Evolutionary conservation across 2,329 filamentous ascomycete genomes (phyloP).

Genomic region (Chalara sp.): DNA sequence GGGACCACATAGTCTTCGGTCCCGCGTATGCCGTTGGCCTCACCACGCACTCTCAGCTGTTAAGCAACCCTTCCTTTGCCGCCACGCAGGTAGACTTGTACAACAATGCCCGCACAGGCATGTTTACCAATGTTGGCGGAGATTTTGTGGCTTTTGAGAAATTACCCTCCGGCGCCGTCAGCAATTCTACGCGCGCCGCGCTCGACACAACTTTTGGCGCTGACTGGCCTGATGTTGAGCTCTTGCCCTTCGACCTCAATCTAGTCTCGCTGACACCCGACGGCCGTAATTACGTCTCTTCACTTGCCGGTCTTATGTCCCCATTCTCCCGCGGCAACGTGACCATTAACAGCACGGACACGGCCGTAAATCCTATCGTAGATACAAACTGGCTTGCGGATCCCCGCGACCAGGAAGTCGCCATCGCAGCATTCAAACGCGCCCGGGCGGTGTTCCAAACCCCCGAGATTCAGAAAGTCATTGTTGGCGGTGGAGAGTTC

Average conservation of each 20-base stretch:
- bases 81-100: too few species aligned
- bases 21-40: slow-evolving; percentile 4
- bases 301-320: slow-evolving; percentile 10
- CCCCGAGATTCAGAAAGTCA: neutral
- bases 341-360: slow-evolving; percentile 29
- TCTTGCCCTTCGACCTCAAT: too few species aligned
- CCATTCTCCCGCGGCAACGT: slow-evolving; percentile 38
- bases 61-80: too few species aligned
- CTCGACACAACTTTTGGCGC: neutral
- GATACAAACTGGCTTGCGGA: slow-evolving; percentile 39
- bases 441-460: slow-evolving; percentile 26
- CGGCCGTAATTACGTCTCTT: neutral
- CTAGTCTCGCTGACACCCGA: neutral
- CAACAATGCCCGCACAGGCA: too few species aligned
- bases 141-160: neutral
- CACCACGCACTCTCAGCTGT: too few species aligned
- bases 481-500: slow-evolving; percentile 13
- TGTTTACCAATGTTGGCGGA: too few species aligned
- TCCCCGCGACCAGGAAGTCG: slow-evolving; percentile 36
- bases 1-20: slow-evolving; percentile 28
- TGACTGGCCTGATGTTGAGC: neutral
- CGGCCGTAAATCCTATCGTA: slow-evolving; percentile 29
- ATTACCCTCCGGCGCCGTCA: slow-evolving; percentile 4
- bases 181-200: neutral
- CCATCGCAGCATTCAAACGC: slow-evolving; percentile 36